Evolutionary conservation across 1,139 yeast genomes (phyloP), one percentile per base, ranked within the genome.

Genomic region (Yamadazyma oceani): DNA sequence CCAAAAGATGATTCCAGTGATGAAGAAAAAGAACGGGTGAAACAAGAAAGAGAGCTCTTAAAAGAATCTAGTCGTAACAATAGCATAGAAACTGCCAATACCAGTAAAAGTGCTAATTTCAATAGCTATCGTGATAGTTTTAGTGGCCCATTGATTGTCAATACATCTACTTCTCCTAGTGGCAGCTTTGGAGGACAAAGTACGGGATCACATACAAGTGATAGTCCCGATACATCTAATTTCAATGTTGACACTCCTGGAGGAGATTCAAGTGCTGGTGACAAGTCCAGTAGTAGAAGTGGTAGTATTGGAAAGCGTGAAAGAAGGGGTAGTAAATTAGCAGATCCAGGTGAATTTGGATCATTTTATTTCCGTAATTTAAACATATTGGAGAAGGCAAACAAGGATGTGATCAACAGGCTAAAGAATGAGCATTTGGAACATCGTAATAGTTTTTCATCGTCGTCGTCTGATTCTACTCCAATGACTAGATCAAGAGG

Each of bases 301-400:
- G 40, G 37, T 10, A 34, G 37, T 26, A 36, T 32, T 22, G 51
- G 56, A 10, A 83, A 80, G 50, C 63, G 84, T 38, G 90, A 82
- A 45, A 61, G 88, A 58, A 58, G 92, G 51, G 73, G 85, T 38
- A 70, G 85, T 57, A 68, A 86, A 46, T 61, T 86, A 43, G 85
- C 84, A 37, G 97, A 88, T 45, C 67, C 73, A 3, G 70, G 78
- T 33, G 97, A 90, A 51, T 94, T 92, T 73, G 99, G 99, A 0
- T 83, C 94, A 3, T 94, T 94, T 59, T 83, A 87, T 44, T 94
- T 87, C 62, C 74, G 96, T 50, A 94, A 94, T 57, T 66, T 94
- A 45, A 82, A 92, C 10, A 94, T 94, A 4, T 70, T 94, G 44
- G 98, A 92, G 51, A 86, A 85, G 53, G 97, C 96, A 13, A 94